Evolutionary conservation across 2,329 filamentous ascomycete species (phyloP).

Genomic region (Coniochaeta pulveracea): DNA sequence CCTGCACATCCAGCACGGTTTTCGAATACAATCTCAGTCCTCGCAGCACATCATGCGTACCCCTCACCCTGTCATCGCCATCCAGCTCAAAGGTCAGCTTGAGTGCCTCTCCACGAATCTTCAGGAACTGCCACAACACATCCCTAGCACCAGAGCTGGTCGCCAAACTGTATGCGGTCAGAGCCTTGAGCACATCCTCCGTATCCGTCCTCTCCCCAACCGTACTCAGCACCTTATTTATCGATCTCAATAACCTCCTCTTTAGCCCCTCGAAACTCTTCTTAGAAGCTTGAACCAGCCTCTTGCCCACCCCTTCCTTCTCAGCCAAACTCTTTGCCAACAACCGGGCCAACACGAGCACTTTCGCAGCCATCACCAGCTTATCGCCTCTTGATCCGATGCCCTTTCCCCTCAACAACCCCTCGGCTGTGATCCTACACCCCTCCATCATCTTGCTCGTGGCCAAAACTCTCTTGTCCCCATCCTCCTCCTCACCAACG

Average conservation of each 20-base stretch:
- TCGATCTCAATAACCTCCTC: conserved; percentile 50
- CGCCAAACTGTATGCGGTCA: conserved; percentile 73
- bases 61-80: conserved; percentile 26
- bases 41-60: conserved; percentile 41
- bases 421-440: conserved; percentile 36
- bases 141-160: conserved; percentile 73
- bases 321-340: conserved; percentile 63
- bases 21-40: conserved; percentile 63
- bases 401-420: conserved; percentile 29
- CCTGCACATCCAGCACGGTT: conserved; percentile 68
- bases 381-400: conserved; percentile 29
- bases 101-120: conserved; percentile 60
- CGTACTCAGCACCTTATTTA: conserved; percentile 58
- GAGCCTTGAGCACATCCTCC: conserved; percentile 53
- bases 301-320: conserved; percentile 21
- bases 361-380: conserved; percentile 52
- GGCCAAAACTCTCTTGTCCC: conserved; percentile 22
- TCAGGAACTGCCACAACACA: conserved; percentile 67
- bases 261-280: conserved; percentile 52
- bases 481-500: conserved; percentile 17
- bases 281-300: conserved; percentile 46
- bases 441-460: conserved; percentile 38
- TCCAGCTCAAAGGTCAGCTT: conserved; percentile 43
- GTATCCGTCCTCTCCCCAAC: conserved; percentile 37
- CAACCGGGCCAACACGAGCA: conserved; percentile 64